phyloP scores from a whole-genome alignment of 1,284 basidiomycete genomes.

The Ustilago curta region DNA sequence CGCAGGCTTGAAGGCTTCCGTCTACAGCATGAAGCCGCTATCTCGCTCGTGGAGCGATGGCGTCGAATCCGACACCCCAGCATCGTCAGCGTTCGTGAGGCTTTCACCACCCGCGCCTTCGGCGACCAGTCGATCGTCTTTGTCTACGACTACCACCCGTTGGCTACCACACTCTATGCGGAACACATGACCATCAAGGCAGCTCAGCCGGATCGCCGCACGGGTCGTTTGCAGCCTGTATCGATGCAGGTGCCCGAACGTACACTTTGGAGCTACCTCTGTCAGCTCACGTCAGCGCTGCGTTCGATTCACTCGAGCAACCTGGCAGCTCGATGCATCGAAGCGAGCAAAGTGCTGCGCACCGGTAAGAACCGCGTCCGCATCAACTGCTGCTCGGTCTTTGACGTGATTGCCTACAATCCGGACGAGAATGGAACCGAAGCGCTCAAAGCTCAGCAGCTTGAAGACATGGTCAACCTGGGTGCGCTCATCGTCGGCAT shows the following conservation, averaged over 20 bases:
- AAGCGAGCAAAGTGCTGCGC: conserved; percentile 87
- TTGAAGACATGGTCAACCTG: conserved; percentile 89
- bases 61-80: conserved; percentile 85
- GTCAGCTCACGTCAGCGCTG: conserved; percentile 89
- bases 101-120: conserved; percentile 94
- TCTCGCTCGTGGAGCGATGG: conserved; percentile 88
- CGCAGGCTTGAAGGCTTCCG: conserved; percentile 90
- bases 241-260: conserved; percentile 77
- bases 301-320: conserved; percentile 86
- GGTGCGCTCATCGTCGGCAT: conserved; percentile 87
- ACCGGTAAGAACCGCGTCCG: conserved; percentile 83
- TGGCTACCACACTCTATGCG: conserved; percentile 84
- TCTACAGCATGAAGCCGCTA: conserved; percentile 77
- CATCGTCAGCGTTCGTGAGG: conserved; percentile 87
- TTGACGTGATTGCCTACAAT: conserved; percentile 65
- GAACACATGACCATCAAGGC: conserved; percentile 73
- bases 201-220: conserved; percentile 67
- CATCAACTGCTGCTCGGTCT: conserved; percentile 61
- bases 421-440: conserved; percentile 43
- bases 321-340: conserved; percentile 84
- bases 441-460: conserved; percentile 70
- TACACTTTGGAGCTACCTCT: conserved; percentile 92
- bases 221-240: conserved; percentile 62
- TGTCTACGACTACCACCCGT: conserved; percentile 90
- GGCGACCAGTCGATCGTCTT: conserved; percentile 88